Conservation (phyloP, 106 monocot species). For the Posidonia australis region DNA sequence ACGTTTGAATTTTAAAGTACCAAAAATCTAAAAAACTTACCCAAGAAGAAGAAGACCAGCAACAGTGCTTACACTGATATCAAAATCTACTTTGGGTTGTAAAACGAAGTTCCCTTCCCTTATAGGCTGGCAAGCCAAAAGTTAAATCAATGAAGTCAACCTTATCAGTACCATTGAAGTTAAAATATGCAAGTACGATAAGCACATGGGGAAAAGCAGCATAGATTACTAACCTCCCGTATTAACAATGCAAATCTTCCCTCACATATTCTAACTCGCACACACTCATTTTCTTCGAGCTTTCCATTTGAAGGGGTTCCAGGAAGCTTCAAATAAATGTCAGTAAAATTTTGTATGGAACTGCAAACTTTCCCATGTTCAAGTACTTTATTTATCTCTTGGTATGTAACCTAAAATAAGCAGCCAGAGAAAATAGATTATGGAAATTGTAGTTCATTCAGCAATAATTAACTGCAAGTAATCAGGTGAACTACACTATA, state of each 20-base stretch:
- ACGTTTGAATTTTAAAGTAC: background rate
- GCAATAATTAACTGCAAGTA: background rate
- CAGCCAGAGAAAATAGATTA: background rate
- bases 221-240: conserved; percentile 53
- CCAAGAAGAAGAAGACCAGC: conserved; percentile 92
- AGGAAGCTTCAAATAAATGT: conserved; percentile 85
- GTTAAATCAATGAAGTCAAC: background rate
- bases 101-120: conserved; percentile 91
- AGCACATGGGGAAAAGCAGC: background rate
- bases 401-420: conserved; percentile 56
- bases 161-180: background rate
- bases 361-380: conserved; percentile 81
- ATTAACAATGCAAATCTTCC: conserved; percentile 96
- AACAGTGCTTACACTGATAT: conserved; percentile 95
- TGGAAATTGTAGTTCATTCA: background rate
- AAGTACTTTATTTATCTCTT: conserved; percentile 84
- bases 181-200: background rate
- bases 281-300: conserved; percentile 78
- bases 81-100: conserved; percentile 98
- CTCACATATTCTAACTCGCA: conserved; percentile 97
- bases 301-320: conserved; percentile 69
- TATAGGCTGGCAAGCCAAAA: conserved; percentile 46
- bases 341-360: conserved; percentile 92
- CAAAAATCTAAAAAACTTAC: conserved; percentile 25
- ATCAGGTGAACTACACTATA: too few relatives aligned